Evolutionary conservation across 352 stramenopile genomes (phyloP).

Genomic region (Pythium graminicola): DNA sequence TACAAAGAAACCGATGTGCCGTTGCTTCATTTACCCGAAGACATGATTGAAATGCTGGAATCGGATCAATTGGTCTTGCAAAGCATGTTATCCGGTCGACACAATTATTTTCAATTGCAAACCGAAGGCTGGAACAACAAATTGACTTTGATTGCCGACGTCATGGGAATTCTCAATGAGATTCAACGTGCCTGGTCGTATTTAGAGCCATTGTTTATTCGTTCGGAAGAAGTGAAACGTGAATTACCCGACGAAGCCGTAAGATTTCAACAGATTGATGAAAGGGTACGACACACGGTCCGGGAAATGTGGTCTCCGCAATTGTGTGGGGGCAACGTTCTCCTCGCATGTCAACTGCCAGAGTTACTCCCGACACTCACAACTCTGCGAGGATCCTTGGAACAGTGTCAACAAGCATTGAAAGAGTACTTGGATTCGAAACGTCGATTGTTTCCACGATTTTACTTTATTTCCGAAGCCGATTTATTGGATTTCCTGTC

Average conservation of each 20-base stretch:
- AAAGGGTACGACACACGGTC: conserved; percentile 61
- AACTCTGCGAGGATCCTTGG: conserved; percentile 78
- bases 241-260: conserved; percentile 89
- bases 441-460: conserved; percentile 88
- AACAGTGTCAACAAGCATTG: conserved; percentile 84
- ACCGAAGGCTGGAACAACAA: conserved; percentile 49
- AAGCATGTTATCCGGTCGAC: conserved; percentile 80
- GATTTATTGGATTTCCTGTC: conserved; percentile 80
- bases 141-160: conserved; percentile 76
- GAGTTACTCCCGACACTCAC: conserved; percentile 85
- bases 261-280: conserved; percentile 87
- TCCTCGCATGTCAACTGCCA: conserved; percentile 74
- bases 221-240: conserved; percentile 92
- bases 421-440: conserved; percentile 90
- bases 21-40: conserved; percentile 86
- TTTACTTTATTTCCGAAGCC: conserved; percentile 89
- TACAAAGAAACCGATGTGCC: conserved; percentile 87
- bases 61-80: conserved; percentile 93
- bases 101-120: conserved; percentile 64
- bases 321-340: conserved; percentile 44
- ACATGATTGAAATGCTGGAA: conserved; percentile 93
- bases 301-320: conserved; percentile 65
- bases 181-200: conserved; percentile 96
- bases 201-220: conserved; percentile 93
- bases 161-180: conserved; percentile 80